A percentile compares a stretch with the other conserved stretches of the same genome.
These are phyloP conservation scores for Incumbomyces delicatus DNA, from an alignment of 2,329 filamentous ascomycete species.

Conservation along the genomic window DNA sequence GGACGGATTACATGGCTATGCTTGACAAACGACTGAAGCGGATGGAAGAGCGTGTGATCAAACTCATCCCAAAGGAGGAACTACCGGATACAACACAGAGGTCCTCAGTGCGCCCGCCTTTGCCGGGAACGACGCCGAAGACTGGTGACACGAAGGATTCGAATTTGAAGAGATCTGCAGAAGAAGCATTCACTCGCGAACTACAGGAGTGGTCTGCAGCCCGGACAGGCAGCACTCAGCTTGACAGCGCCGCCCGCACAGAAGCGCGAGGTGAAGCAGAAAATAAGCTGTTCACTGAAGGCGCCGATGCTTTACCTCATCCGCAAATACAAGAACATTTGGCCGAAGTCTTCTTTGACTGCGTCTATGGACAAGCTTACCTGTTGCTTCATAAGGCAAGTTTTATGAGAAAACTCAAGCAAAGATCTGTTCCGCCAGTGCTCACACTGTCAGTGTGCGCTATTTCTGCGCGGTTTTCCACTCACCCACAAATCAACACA, in stretches of 20 bases:
- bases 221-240: slow-evolving; percentile 23
- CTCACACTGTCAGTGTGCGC: slow-evolving; percentile 89
- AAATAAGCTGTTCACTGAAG: slow-evolving; percentile 68
- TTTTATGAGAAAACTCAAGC: slow-evolving; percentile 74
- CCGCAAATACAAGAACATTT: slow-evolving; percentile 88
- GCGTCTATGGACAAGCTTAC: slow-evolving; percentile 90
- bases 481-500: slow-evolving; percentile 67
- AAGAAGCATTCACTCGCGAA: slow-evolving; percentile 78
- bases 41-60: slow-evolving; percentile 97
- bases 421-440: slow-evolving; percentile 75
- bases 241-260: slow-evolving; percentile 41
- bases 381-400: slow-evolving; percentile 92
- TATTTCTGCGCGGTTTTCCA: slow-evolving; percentile 88
- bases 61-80: slow-evolving; percentile 82
- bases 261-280: slow-evolving; percentile 59
- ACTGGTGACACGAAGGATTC: slow-evolving; percentile 27
- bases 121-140: slow-evolving; percentile 48
- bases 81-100: slow-evolving; percentile 62
- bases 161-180: slow-evolving; percentile 69
- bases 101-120: slow-evolving; percentile 74
- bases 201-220: slow-evolving; percentile 70
- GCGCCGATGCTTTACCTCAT: slow-evolving; percentile 68
- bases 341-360: slow-evolving; percentile 90
- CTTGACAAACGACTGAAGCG: slow-evolving; percentile 88
- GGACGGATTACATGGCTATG: slow-evolving; percentile 99